Evolutionary conservation across 192 early-diverging fungal species (phyloP).

Genomic region (Coemansia sp.): DNA sequence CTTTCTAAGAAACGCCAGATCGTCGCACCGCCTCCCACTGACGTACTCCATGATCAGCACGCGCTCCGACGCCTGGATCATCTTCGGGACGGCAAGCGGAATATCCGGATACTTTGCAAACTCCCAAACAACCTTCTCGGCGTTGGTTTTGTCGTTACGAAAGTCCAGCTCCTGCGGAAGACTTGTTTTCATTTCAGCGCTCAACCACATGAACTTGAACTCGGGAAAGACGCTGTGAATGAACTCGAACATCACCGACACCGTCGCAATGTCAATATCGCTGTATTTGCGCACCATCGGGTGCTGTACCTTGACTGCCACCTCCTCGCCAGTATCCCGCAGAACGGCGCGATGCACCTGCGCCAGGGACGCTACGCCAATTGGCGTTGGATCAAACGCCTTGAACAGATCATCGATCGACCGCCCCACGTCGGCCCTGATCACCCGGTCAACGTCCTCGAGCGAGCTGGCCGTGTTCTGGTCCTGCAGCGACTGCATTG

Average conservation of each 20-base stretch:
- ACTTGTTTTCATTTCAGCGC: constrained; percentile 79
- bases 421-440: constrained; percentile 68
- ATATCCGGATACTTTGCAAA: constrained; percentile 56
- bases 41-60: constrained; percentile 89
- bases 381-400: constrained; percentile 76
- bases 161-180: constrained; percentile 91
- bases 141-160: constrained; percentile 75
- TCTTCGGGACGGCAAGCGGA: constrained; percentile 74
- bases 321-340: constrained; percentile 62
- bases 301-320: constrained; percentile 95
- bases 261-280: constrained; percentile 77
- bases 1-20: constrained; percentile 65
- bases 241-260: constrained; percentile 61
- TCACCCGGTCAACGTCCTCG: constrained; percentile 68
- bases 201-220: constrained; percentile 92
- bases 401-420: constrained; percentile 70
- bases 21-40: constrained; percentile 74
- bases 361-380: constrained; percentile 93
- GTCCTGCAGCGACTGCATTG: constrained; percentile 83
- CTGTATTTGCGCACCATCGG: constrained; percentile 76
- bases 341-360: constrained; percentile 88
- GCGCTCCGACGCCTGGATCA: constrained; percentile 73
- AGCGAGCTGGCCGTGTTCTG: constrained; percentile 74
- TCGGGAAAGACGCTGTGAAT: constrained; percentile 80
- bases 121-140: constrained; percentile 63